phyloP scores from a whole-genome alignment of 2,329 filamentous ascomycete genomes.

The Aspergillus melleus region DNA sequence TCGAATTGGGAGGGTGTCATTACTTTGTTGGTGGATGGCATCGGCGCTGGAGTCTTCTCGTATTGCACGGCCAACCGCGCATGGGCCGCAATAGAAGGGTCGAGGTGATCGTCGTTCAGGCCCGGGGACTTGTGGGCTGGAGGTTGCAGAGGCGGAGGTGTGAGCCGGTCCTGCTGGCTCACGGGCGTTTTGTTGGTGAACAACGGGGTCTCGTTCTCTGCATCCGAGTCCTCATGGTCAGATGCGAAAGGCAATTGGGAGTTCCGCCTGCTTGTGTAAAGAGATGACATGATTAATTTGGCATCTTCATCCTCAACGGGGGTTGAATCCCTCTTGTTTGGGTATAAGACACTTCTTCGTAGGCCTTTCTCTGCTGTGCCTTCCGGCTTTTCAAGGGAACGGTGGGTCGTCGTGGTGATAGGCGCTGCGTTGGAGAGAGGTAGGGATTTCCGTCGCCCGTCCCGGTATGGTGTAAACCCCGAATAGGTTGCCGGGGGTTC shows the following conservation, averaged over 20 bases:
- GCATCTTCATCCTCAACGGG: slow-evolving; percentile 42
- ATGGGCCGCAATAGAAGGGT: slow-evolving; percentile 41
- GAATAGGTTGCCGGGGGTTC: slow-evolving; percentile 11
- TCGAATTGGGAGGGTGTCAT: slow-evolving; percentile 92
- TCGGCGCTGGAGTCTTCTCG: slow-evolving; percentile 39
- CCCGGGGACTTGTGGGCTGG: slow-evolving; percentile 17
- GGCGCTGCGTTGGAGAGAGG: slow-evolving; percentile 25
- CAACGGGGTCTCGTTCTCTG: slow-evolving; percentile 28
- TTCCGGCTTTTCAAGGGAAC: slow-evolving; percentile 30
- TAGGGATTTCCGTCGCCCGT: slow-evolving; percentile 18
- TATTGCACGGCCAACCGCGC: slow-evolving; percentile 49
- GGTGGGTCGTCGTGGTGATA: slow-evolving; percentile 32
- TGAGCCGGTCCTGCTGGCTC: not conserved
- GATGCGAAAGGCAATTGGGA: slow-evolving; percentile 23
- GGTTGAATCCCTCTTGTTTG: slow-evolving; percentile 25
- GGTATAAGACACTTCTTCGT: slow-evolving; percentile 33
- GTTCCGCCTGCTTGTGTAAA: slow-evolving; percentile 28
- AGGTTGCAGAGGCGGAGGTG: slow-evolving; percentile 12
- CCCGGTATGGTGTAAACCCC: slow-evolving; percentile 17
- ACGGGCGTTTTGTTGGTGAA: slow-evolving; percentile 22
- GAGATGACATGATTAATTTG: slow-evolving; percentile 36
- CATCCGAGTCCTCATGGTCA: slow-evolving; percentile 20
- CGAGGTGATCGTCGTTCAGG: slow-evolving; percentile 7
- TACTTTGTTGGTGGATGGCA: slow-evolving; percentile 64
- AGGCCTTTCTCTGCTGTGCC: slow-evolving; percentile 26